These are phyloP conservation scores for Ophioceras dolichostomum DNA, from an alignment of 2,329 filamentous ascomycete species.

Conservation along the genomic window DNA sequence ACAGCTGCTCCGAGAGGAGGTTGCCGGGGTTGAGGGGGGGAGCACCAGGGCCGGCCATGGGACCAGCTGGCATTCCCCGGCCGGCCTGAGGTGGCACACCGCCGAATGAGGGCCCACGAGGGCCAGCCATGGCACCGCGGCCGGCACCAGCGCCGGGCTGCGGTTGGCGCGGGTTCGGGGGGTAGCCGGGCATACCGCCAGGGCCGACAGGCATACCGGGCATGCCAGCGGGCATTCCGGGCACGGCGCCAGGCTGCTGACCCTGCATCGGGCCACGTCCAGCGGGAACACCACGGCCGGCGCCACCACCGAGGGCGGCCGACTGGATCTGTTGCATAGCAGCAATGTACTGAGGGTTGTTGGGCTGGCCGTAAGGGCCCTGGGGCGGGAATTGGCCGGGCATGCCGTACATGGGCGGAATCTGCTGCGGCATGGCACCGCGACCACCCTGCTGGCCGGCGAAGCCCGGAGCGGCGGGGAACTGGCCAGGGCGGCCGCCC, in stretches of 20 bases:
- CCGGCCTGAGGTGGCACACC: conserved; percentile 31
- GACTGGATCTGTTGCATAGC: conserved; percentile 71
- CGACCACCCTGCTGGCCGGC: conserved; percentile 77
- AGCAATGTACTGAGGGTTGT: conserved; percentile 67
- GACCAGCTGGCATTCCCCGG: conserved; percentile 25
- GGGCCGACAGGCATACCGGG: conserved; percentile 21
- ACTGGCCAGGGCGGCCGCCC: conserved; percentile 75
- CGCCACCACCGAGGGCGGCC: conserved; percentile 45
- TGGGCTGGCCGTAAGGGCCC: conserved; percentile 66
- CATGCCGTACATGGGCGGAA: conserved; percentile 78
- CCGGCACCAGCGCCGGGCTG: conserved; percentile 29
- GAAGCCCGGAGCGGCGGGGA: conserved; percentile 60
- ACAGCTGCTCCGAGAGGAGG: conserved; percentile 46
- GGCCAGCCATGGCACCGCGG: conserved; percentile 19
- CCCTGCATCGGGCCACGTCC: conserved; percentile 64
- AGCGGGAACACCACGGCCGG: conserved; percentile 51
- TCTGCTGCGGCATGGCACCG: conserved; percentile 72
- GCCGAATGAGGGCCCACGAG: conserved; percentile 25
- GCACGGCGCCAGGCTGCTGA: conserved; percentile 33
- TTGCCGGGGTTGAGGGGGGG: conserved; percentile 20
- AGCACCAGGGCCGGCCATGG: conserved; percentile 12
- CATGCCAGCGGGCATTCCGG: conserved; percentile 46
- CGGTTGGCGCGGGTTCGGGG: conserved; percentile 38
- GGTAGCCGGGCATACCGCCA: conserved; percentile 42
- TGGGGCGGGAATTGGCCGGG: conserved; percentile 70